Evolutionary conservation across 1,284 basidiomycete genomes (phyloP).

Genomic region (Xerocomus amazonicus): DNA sequence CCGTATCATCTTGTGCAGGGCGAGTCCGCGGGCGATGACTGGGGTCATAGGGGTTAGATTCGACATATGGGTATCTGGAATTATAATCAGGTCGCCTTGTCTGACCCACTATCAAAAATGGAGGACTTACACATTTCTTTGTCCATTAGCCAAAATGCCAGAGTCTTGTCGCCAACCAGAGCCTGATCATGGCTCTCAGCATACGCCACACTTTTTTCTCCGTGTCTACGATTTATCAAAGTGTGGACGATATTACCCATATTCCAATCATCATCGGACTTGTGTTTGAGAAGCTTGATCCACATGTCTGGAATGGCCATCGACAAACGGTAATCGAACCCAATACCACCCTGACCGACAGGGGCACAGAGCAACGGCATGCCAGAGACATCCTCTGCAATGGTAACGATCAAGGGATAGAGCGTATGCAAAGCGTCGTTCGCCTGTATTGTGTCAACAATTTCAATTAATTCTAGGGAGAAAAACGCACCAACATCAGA

Average conservation of each 20-base stretch:
- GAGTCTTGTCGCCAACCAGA: conserved; percentile 95
- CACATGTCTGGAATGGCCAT: conserved; percentile 99
- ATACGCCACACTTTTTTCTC: conserved; percentile 92
- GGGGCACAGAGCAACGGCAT: conserved; percentile 94
- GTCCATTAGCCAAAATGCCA: conserved; percentile 99
- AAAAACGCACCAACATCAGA: conserved; percentile 83
- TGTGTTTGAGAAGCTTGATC: conserved; percentile 98
- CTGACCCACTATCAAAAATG: conserved; percentile 1
- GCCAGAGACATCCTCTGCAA: conserved; percentile 97
- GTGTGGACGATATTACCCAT: conserved; percentile 87
- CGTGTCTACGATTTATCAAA: conserved; percentile 83
- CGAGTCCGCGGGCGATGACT: conserved; percentile 83
- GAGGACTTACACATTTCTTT: conserved; percentile 90
- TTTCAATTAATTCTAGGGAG: not conserved
- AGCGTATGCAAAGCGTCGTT: conserved; percentile 86
- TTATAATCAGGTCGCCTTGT: conserved; percentile 33
- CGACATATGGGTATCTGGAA: conserved; percentile 90
- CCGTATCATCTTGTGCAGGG: conserved; percentile 98
- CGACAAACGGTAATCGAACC: conserved; percentile 95
- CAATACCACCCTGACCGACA: conserved; percentile 81
- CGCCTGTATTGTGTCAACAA: conserved; percentile 54
- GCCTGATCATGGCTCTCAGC: conserved; percentile 98
- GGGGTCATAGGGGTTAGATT: conserved; percentile 84
- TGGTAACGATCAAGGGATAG: conserved; percentile 81
- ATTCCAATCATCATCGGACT: conserved; percentile 85